Evolutionary conservation across 352 stramenopile genomes (phyloP).

Genomic region (Pythium apleroticum): DNA sequence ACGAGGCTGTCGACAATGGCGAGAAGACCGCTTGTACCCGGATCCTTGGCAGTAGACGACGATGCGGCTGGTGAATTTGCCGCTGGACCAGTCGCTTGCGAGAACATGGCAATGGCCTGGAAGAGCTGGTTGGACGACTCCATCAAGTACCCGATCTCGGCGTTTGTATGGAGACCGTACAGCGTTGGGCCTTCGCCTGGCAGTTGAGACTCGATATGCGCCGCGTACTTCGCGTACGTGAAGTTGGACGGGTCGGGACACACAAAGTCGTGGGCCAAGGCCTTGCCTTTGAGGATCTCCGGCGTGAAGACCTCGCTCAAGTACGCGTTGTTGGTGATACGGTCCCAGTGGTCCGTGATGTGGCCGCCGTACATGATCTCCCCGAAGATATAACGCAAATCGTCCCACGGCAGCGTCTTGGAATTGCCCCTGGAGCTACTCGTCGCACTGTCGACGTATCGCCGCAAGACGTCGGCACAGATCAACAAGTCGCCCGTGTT

Average conservation of each 20-base stretch:
- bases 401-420: constrained; percentile 64
- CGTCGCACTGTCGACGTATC: constrained; percentile 50
- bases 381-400: constrained; percentile 90
- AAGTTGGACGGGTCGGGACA: constrained; percentile 64
- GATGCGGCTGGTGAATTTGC: constrained; percentile 11
- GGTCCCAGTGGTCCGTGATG: constrained; percentile 85
- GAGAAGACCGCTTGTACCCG: constrained; percentile 29
- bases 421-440: constrained; percentile 3
- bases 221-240: constrained; percentile 94
- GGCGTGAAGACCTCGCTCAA: constrained; percentile 62
- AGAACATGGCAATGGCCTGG: constrained; percentile 78
- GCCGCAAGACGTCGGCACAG: constrained; percentile 76
- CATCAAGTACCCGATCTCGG: constrained; percentile 76
- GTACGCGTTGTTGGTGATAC: constrained; percentile 83
- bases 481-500: constrained; percentile 95
- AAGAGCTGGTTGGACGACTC: constrained; percentile 87
- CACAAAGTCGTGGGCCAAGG: constrained; percentile 72
- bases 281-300: constrained; percentile 52
- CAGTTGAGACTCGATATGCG: constrained; percentile 71
- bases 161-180: constrained; percentile 80
- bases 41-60: not conserved
- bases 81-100: constrained; percentile 81
- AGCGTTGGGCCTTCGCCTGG: constrained; percentile 62
- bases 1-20: constrained; percentile 57
- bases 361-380: constrained; percentile 92